phyloP scores from a whole-genome alignment of 2,329 filamentous ascomycete genomes.

The Cytospora schulzeri region DNA sequence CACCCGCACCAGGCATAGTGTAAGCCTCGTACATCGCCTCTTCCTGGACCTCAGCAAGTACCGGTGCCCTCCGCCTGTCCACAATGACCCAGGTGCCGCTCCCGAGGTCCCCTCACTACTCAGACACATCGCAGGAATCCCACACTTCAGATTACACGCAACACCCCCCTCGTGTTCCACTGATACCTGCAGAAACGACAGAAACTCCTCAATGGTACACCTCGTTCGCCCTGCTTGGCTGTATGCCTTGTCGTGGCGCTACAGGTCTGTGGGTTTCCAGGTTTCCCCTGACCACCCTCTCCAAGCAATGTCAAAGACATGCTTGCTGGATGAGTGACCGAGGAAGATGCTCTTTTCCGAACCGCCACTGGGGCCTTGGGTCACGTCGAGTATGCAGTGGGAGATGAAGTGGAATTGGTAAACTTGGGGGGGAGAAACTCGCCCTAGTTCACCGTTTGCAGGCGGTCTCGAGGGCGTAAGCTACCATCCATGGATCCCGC shows the following conservation, averaged over 20 bases:
- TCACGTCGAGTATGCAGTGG: conserved; percentile 3
- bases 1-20: background rate
- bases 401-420: conserved; percentile 17
- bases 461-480: conserved; percentile 41
- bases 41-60: conserved; percentile 4
- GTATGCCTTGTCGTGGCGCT: background rate
- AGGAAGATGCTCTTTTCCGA: background rate
- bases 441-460: conserved; percentile 43
- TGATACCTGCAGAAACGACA: background rate
- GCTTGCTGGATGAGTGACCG: conserved; percentile 8
- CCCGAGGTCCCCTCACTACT: conserved; percentile 1
- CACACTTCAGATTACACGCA: background rate
- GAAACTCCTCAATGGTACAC: background rate
- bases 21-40: background rate
- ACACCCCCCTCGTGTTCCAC: background rate
- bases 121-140: background rate
- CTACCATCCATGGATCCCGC: conserved; percentile 50
- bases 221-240: background rate
- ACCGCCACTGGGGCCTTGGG: conserved; percentile 3
- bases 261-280: background rate
- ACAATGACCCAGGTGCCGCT: too few relatives aligned
- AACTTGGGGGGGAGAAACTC: conserved; percentile 46
- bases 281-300: too few relatives aligned
- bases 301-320: too few relatives aligned
- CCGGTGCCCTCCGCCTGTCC: background rate